Conservation (phyloP, 352 stramenopile genomes). For the Pythium myriotylum region DNA sequence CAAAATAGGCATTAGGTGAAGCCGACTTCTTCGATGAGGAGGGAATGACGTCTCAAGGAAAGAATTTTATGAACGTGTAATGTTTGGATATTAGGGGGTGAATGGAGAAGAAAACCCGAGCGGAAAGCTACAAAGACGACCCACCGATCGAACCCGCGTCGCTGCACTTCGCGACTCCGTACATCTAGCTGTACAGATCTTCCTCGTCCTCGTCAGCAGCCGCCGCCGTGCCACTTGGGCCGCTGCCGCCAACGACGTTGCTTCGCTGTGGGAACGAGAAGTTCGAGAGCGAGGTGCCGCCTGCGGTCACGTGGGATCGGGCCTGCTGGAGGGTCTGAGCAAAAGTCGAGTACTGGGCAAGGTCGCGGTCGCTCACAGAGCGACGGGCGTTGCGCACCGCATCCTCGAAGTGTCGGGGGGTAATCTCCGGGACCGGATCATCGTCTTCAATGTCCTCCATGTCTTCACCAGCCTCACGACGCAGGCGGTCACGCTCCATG, state of each 20-base stretch:
- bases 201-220: conserved; percentile 95
- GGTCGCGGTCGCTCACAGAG: conserved; percentile 97
- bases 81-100: conserved; percentile 21
- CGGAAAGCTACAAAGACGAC: conserved; percentile 8
- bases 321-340: conserved; percentile 95
- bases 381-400: conserved; percentile 96
- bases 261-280: conserved; percentile 95
- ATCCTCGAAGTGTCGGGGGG: conserved; percentile 96
- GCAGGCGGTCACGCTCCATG: conserved; percentile 97
- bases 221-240: conserved; percentile 44
- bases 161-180: conserved; percentile 2
- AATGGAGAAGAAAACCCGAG: conserved; percentile 16
- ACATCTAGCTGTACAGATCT: conserved; percentile 96
- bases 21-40: no score
- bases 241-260: conserved; percentile 41
- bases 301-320: conserved; percentile 92
- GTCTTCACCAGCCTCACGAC: conserved; percentile 88
- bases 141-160: conserved; percentile 8
- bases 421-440: conserved; percentile 96
- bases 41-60: no score
- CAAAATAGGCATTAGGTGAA: not conserved
- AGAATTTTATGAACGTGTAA: conserved; percentile 1
- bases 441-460: conserved; percentile 94
- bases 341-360: conserved; percentile 92
- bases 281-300: conserved; percentile 92